Conservation (phyloP, 1,139 yeast species). For the Casaregolazyma suthepensis region DNA sequence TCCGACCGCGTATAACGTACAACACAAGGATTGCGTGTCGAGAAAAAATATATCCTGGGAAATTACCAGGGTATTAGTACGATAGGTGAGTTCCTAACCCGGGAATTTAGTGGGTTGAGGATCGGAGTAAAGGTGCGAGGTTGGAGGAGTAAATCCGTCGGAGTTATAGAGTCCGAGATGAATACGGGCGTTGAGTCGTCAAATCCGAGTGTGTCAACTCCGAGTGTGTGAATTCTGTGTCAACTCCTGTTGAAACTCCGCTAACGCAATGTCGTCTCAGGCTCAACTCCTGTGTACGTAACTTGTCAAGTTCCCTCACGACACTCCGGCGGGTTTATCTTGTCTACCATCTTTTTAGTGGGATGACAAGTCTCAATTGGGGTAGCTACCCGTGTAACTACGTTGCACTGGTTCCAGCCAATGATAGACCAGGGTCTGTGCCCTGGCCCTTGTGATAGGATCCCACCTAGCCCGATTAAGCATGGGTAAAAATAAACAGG, state of each 20-base stretch:
- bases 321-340: not conserved
- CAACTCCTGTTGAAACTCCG: no score
- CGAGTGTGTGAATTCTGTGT: no score
- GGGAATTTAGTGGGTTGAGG: not conserved
- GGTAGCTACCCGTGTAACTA: not conserved
- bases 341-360: not conserved
- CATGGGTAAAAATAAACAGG: not conserved
- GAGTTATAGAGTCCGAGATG: no score
- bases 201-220: no score
- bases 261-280: no score
- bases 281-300: no score
- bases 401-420: not conserved
- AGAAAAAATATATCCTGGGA: not conserved
- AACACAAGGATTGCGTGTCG: not conserved
- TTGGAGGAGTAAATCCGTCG: not conserved
- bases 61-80: not conserved
- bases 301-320: not conserved
- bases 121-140: not conserved
- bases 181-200: no score
- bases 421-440: not conserved
- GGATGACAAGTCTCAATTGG: not conserved
- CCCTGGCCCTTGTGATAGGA: not conserved
- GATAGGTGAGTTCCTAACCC: not conserved
- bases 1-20: not conserved
- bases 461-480: not conserved